Evolutionary conservation across 129 eudicot genomes (phyloP).

Genomic region (Flaveria brownii): DNA sequence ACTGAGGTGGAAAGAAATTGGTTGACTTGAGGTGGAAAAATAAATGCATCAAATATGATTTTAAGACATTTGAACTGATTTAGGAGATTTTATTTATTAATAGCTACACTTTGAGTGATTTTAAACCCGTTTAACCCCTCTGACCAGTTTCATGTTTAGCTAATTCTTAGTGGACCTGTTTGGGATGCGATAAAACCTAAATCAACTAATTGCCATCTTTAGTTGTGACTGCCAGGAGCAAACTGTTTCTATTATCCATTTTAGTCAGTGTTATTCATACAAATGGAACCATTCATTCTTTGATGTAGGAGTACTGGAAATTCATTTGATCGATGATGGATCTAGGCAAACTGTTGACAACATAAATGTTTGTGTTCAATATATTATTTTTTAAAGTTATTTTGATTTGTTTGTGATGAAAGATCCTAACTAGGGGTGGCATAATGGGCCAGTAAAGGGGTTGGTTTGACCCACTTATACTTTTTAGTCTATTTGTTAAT

Average conservation of each 20-base stretch:
- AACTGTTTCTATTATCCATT: background rate
- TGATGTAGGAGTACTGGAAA: background rate
- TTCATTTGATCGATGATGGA: background rate
- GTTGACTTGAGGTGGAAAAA: background rate
- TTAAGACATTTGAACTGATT: background rate
- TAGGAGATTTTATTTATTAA: background rate
- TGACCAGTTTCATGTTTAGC: background rate
- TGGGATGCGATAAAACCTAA: too few relatives aligned
- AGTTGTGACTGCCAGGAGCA: too few relatives aligned
- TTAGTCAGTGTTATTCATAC: background rate
- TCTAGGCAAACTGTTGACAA: slow-evolving; percentile 3
- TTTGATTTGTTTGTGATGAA: background rate
- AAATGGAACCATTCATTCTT: background rate
- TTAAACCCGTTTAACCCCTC: slow-evolving; percentile 1
- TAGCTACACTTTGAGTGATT: background rate
- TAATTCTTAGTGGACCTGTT: background rate
- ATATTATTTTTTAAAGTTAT: background rate
- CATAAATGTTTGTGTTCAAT: background rate
- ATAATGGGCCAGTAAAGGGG: background rate
- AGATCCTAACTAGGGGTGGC: background rate
- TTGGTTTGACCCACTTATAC: slow-evolving; percentile 8
- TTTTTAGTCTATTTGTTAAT: background rate
- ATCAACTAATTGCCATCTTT: too few relatives aligned
- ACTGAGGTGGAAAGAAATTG: background rate
- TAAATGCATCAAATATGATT: background rate